phyloP scores from a whole-genome alignment of 805 yeast genomes.

The Zygosaccharomyces rouxii region DNA sequence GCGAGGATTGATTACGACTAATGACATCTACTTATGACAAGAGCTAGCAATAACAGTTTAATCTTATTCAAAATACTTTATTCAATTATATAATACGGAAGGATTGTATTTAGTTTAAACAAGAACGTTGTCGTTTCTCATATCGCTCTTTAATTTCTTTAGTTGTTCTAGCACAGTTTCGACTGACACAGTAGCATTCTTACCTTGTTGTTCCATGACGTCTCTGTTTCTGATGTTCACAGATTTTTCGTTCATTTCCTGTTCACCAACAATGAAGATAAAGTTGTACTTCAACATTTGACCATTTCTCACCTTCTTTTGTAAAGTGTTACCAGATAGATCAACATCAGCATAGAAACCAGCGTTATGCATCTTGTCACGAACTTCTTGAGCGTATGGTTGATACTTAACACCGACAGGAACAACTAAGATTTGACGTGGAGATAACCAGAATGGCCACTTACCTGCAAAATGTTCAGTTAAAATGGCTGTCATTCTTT shows the following conservation, averaged over 20 bases:
- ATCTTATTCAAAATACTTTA: not conserved
- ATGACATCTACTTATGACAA: not conserved
- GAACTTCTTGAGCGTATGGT: conserved; percentile 83
- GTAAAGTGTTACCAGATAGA: conserved; percentile 90
- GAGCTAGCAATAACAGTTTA: not conserved
- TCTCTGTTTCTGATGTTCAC: conserved; percentile 98
- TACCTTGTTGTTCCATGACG: conserved; percentile 85
- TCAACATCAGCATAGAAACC: conserved; percentile 93
- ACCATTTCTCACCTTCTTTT: conserved; percentile 96
- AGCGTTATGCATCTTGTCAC: conserved; percentile 59
- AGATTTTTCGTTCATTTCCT: conserved; percentile 70
- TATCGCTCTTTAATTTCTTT: conserved; percentile 60
- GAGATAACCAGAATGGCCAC: conserved; percentile 99
- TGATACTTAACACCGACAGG: conserved; percentile 94
- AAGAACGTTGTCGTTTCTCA: conserved; percentile 65
- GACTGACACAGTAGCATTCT: conserved; percentile 75
- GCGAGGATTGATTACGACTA: conserved; percentile 6
- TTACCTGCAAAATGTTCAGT: conserved; percentile 98
- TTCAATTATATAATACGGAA: not conserved
- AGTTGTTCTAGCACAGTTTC: conserved; percentile 70
- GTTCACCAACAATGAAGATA: conserved; percentile 95
- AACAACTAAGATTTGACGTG: conserved; percentile 92
- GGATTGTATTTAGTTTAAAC: conserved; percentile 12
- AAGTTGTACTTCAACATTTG: conserved; percentile 93
- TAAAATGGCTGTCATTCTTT: conserved; percentile 97